Conservation (phyloP, 148 eudicot species). For the Cornus suecica region DNA sequence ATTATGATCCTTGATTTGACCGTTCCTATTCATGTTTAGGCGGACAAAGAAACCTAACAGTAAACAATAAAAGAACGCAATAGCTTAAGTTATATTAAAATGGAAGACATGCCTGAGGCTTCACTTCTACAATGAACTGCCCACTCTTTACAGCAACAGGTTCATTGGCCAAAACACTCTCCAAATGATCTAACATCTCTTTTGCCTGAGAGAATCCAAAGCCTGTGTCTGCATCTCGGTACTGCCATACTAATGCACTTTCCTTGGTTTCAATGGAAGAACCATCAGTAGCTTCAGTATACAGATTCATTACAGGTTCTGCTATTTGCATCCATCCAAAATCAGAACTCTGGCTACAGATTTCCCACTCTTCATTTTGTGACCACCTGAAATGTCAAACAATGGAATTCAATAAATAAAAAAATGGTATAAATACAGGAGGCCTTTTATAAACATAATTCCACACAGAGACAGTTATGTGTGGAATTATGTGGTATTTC, state of each 20-base stretch:
- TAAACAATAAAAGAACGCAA: neutral
- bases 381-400: constrained; percentile 27
- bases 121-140: constrained; percentile 39
- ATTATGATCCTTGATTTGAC: neutral
- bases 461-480: no score
- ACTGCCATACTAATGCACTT: constrained; percentile 53
- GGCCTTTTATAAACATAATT: neutral
- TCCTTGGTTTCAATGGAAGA: constrained; percentile 47
- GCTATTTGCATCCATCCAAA: constrained; percentile 52
- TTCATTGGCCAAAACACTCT: constrained; percentile 51
- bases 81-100: neutral
- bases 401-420: neutral
- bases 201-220: constrained; percentile 51
- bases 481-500: no score
- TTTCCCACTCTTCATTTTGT: constrained; percentile 34
- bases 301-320: constrained; percentile 46
- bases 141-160: constrained; percentile 56
- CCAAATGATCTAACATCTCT: constrained; percentile 57
- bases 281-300: constrained; percentile 56
- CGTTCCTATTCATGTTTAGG: neutral
- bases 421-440: no score
- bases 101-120: constrained; percentile 29
- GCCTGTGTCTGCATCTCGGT: constrained; percentile 44
- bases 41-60: neutral
- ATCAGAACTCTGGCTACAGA: constrained; percentile 25